Base-by-base conservation (phyloP, 345 rosid species). In the Eucalyptus globulus region DNA sequence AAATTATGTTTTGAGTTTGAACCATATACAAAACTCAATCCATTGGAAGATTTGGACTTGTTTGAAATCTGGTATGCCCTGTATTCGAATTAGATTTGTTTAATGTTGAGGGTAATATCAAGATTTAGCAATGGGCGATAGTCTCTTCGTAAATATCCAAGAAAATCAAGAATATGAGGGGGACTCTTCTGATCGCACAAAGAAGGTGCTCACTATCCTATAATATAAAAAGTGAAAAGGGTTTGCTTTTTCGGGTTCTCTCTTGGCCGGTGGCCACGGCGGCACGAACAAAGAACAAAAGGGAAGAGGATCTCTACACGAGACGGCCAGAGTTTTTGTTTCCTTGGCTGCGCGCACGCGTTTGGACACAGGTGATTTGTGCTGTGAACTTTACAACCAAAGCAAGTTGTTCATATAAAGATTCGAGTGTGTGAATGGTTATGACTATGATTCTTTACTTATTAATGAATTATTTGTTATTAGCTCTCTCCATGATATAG, bases 401-500 rank as follows among this genome's bases (percentile, higher is more conserved):
- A 62, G 6, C 27, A 3, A 62, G 69, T 56, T 56, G 14, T 24
- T 56, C 10, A 9, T 56, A 24, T 27, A 60, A 60, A 60, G 15
- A 60, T 29, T 62, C 2, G 4, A 6, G 16, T 2, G 2, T 6
- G 16, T 62, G 31, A 29, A 13, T 1, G 1, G 2, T 62, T 13
- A 16, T 62, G n/a, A 60, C 7, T 60, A 27, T 27, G n/a, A 60
- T 27, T 60, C 1, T 60, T 12, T 11, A 60, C 3, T 27, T 60
- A 9, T 60, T 27, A 60, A 3, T 60, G 0, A 29, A 60, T 60
- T 13, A 12, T 60, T 60, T 11, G 1, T 13, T 6, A 0, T 3
- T 11, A 2, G 4, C 31, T 60, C 2, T 27, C 4, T 27, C 1
- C 4, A 1, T 60, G 0, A 3, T 12, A 3, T 62, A 62, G 1